Evolutionary conservation across 805 yeast genomes (phyloP).

Genomic region (Candida dajiaensis): DNA sequence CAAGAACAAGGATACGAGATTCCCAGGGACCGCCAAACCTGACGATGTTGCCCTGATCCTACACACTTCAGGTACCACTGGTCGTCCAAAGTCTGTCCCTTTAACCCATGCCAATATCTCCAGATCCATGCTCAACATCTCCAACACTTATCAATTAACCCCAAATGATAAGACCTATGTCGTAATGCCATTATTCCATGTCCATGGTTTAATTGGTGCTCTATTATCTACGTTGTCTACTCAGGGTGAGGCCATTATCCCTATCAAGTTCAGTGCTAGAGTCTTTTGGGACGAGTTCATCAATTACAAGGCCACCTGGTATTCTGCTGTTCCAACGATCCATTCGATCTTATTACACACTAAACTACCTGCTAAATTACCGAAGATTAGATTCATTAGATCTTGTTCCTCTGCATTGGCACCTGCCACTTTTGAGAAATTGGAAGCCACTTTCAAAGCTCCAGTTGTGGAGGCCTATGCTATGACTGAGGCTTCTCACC

Average conservation of each 20-base stretch:
- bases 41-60: slow-evolving; percentile 57
- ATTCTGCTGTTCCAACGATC: slow-evolving; percentile 73
- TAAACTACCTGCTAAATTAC: slow-evolving; percentile 43
- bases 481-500: slow-evolving; percentile 80
- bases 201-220: slow-evolving; percentile 68
- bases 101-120: slow-evolving; percentile 59
- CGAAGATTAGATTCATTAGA: slow-evolving; percentile 58
- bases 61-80: slow-evolving; percentile 75
- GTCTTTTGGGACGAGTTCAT: slow-evolving; percentile 56
- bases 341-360: slow-evolving; percentile 58
- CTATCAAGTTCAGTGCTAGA: slow-evolving; percentile 55
- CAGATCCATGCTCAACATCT: slow-evolving; percentile 52
- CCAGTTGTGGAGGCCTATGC: slow-evolving; percentile 77
- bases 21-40: slow-evolving; percentile 40
- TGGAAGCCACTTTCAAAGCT: slow-evolving; percentile 52
- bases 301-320: slow-evolving; percentile 53
- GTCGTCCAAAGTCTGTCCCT: slow-evolving; percentile 73
- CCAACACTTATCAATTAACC: slow-evolving; percentile 48
- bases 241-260: slow-evolving; percentile 57
- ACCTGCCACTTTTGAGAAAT: slow-evolving; percentile 52
- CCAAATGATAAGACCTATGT: slow-evolving; percentile 48
- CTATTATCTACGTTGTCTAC: slow-evolving; percentile 53
- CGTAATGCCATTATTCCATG: slow-evolving; percentile 77
- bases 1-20: slow-evolving; percentile 22
- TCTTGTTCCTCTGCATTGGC: slow-evolving; percentile 71